Evolutionary conservation across 2,329 filamentous ascomycete species (phyloP).

Genomic region (Ceratocystiopsis minuta): DNA sequence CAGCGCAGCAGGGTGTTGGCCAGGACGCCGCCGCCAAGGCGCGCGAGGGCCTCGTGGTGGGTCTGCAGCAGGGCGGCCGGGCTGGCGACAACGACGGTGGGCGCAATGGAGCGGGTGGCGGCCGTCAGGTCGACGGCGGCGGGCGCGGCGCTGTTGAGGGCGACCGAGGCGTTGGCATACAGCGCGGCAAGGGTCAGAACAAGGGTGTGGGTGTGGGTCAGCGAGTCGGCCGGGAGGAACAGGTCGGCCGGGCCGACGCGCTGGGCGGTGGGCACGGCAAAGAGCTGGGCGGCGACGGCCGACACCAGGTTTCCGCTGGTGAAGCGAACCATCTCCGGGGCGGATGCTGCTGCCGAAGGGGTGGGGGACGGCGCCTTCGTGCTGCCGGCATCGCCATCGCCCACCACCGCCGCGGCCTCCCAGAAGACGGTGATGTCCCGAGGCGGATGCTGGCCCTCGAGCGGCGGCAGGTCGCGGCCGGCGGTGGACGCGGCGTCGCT

Average conservation of each 20-base stretch:
- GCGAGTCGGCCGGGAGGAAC: constrained; percentile 67
- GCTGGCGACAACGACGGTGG: constrained; percentile 67
- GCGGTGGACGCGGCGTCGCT: constrained; percentile 45
- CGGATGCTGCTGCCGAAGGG: no score
- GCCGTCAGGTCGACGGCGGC: constrained; percentile 51
- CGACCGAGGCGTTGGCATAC: constrained; percentile 68
- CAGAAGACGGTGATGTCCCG: constrained; percentile 49
- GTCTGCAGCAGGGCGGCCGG: constrained; percentile 53
- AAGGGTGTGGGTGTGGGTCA: constrained; percentile 64
- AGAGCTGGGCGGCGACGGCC: constrained; percentile 62
- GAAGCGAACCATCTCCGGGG: constrained; percentile 61
- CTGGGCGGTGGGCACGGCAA: constrained; percentile 56
- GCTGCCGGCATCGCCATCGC: constrained; percentile 18
- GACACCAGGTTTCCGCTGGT: constrained; percentile 71
- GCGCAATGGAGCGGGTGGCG: constrained; percentile 56
- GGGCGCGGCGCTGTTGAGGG: constrained; percentile 75
- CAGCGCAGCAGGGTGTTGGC: constrained; percentile 53
- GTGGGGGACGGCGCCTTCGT: constrained; percentile 14
- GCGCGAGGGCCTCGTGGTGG: constrained; percentile 42
- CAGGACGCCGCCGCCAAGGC: constrained; percentile 28
- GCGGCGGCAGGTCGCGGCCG: constrained; percentile 44
- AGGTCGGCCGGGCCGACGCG: constrained; percentile 59
- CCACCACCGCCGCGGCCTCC: constrained; percentile 18
- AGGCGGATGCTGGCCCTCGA: constrained; percentile 34
- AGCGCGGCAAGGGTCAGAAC: constrained; percentile 66